Conservation (phyloP, 352 stramenopile genomes). For the Pythium phragmiticola region DNA sequence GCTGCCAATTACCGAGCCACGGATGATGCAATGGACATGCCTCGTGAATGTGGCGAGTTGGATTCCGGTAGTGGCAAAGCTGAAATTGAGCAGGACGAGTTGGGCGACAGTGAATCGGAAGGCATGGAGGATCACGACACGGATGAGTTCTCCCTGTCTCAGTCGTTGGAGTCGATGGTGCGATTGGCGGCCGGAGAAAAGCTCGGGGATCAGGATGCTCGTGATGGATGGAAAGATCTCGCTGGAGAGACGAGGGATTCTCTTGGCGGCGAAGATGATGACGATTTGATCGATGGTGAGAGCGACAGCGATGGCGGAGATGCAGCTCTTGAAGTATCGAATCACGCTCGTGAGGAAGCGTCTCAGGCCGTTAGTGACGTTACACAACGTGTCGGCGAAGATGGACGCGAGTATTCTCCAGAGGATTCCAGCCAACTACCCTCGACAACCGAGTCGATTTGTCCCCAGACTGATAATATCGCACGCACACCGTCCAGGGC, state of each 20-base stretch:
- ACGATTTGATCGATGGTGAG: not conserved
- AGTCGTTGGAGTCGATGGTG: conserved; percentile 18
- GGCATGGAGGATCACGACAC: not conserved
- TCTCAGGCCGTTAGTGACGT: not conserved
- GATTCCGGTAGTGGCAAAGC: not conserved
- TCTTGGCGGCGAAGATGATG: not conserved
- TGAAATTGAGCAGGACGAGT: not conserved
- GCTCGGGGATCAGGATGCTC: not conserved
- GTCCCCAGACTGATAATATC: too few species aligned
- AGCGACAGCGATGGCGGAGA: not conserved
- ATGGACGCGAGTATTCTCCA: too few species aligned
- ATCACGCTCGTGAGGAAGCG: not conserved
- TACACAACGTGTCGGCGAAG: not conserved
- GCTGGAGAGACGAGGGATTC: too few species aligned
- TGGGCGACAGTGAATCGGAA: not conserved
- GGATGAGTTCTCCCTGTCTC: conserved; percentile 7
- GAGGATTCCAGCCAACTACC: not conserved
- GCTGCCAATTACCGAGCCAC: not conserved
- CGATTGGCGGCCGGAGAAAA: conserved; percentile 9
- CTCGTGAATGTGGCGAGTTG: not conserved
- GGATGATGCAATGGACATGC: not conserved
- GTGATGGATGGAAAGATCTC: not conserved
- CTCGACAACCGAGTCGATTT: not conserved
- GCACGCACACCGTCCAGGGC: too few species aligned
- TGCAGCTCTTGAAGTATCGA: not conserved